Conservation (phyloP, 1,139 yeast genomes). For the Candida sp. region DNA sequence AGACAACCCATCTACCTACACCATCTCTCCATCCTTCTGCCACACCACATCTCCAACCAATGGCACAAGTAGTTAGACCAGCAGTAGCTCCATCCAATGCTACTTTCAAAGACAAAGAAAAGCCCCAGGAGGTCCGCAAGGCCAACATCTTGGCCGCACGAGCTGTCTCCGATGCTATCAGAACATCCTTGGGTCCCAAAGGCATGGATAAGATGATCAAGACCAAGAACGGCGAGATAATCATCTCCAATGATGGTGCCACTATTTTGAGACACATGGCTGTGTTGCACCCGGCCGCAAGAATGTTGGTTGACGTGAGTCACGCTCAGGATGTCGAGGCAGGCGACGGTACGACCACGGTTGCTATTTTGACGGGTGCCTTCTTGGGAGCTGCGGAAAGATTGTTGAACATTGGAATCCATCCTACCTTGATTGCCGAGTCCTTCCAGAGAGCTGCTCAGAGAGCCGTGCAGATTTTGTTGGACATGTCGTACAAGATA, state of each 20-base stretch:
- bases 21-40: neutral
- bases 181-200: constrained; percentile 97
- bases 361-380: constrained; percentile 95
- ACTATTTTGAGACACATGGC: constrained; percentile 98
- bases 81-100: constrained; percentile 71
- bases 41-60: neutral
- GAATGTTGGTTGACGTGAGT: constrained; percentile 96
- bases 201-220: constrained; percentile 99
- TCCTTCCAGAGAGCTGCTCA: constrained; percentile 93
- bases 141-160: constrained; percentile 95
- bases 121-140: constrained; percentile 96
- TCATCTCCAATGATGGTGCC: constrained; percentile 98
- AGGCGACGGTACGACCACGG: constrained; percentile 99
- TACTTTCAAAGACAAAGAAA: constrained; percentile 91
- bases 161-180: constrained; percentile 97
- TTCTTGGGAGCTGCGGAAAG: constrained; percentile 94
- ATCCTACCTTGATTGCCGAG: constrained; percentile 95
- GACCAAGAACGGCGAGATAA: constrained; percentile 89
- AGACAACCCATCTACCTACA: neutral
- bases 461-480: constrained; percentile 82
- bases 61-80: constrained; percentile 21
- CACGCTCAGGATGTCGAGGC: constrained; percentile 99
- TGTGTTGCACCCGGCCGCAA: constrained; percentile 97
- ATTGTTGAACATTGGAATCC: constrained; percentile 87
- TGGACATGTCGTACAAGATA: constrained; percentile 84